A percentile compares a stretch with the other conserved stretches of the same genome.
phyloP scores from a whole-genome alignment of 352 stramenopile genomes.

The Peronospora belbahrii region DNA sequence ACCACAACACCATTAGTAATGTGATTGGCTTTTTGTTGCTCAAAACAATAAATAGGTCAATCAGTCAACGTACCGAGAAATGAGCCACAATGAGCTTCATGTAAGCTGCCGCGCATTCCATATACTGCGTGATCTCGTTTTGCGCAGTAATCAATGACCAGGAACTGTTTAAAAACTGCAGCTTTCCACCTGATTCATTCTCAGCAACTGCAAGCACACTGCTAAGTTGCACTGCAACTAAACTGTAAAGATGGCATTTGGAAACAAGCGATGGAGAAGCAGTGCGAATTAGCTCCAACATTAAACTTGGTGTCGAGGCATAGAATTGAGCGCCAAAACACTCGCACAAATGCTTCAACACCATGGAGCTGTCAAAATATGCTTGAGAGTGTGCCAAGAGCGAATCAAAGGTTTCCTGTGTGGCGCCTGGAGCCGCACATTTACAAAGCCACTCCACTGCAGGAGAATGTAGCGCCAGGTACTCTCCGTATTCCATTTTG shows the following conservation, averaged over 20 bases:
- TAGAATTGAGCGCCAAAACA: conserved; percentile 64
- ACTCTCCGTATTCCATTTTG: conserved; percentile 50
- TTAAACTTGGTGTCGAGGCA: conserved; percentile 35
- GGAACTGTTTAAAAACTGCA: conserved; percentile 81
- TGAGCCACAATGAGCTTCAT: conserved; percentile 83
- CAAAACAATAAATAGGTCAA: not conserved
- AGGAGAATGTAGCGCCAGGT: conserved; percentile 73
- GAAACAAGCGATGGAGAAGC: conserved; percentile 47
- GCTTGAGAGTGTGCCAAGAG: conserved; percentile 77
- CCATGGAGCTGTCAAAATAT: conserved; percentile 83
- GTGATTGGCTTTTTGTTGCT: not conserved
- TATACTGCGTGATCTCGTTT: conserved; percentile 68
- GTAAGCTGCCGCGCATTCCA: conserved; percentile 74
- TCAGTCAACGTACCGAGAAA: conserved; percentile 43
- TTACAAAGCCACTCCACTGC: conserved; percentile 86
- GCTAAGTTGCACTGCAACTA: conserved; percentile 58
- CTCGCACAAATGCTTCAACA: conserved; percentile 81
- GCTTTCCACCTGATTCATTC: conserved; percentile 35
- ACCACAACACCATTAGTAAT: conserved; percentile 2
- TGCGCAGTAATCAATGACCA: conserved; percentile 77
- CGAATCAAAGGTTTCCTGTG: conserved; percentile 44
- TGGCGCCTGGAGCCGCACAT: conserved; percentile 40
- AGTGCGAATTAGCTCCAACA: conserved; percentile 65
- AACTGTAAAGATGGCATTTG: conserved; percentile 63
- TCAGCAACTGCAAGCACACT: conserved; percentile 18